Evolutionary conservation across 352 stramenopile species (phyloP).

Genomic region (Phytophthora idaei): DNA sequence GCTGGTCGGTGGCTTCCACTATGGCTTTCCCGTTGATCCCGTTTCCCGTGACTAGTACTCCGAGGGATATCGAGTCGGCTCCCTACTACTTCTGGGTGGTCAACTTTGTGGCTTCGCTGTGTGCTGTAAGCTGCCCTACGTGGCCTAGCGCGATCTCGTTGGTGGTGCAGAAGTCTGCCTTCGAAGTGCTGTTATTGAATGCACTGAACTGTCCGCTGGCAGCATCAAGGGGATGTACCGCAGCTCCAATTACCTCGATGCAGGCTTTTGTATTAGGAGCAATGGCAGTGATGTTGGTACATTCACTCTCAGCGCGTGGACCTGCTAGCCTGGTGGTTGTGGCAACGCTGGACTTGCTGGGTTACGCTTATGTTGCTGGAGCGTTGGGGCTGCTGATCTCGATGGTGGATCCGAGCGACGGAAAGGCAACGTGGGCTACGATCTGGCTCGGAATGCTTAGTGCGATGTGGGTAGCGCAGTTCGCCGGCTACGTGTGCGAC

Average conservation of each 20-base stretch:
- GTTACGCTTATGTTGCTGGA: conserved; percentile 46
- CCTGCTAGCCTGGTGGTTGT: conserved; percentile 46
- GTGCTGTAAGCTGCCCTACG: conserved; percentile 39
- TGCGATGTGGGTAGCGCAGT: conserved; percentile 51
- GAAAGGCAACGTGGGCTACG: conserved; percentile 36
- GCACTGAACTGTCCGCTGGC: conserved; percentile 42
- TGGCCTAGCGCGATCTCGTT: conserved; percentile 38
- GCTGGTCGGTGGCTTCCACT: conserved; percentile 41
- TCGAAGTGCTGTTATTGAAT: conserved; percentile 49
- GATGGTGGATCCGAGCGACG: conserved; percentile 50
- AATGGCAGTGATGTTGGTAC: conserved; percentile 39
- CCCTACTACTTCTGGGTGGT: conserved; percentile 48
- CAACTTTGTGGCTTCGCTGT: conserved; percentile 41
- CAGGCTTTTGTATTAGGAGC: conserved; percentile 43
- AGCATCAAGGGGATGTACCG: conserved; percentile 14
- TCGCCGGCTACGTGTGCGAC: conserved; percentile 55
- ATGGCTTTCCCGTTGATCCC: conserved; percentile 26
- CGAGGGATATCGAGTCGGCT: conserved; percentile 31
- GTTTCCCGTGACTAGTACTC: conserved; percentile 42
- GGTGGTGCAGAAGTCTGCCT: conserved; percentile 44
- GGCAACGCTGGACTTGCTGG: conserved; percentile 42
- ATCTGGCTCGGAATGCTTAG: conserved; percentile 49
- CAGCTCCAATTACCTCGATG: conserved; percentile 37
- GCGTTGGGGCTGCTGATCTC: conserved; percentile 42
- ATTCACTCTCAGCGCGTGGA: conserved; percentile 26